phyloP scores from a whole-genome alignment of 164 flowering plant species.

The Santalum album region DNA sequence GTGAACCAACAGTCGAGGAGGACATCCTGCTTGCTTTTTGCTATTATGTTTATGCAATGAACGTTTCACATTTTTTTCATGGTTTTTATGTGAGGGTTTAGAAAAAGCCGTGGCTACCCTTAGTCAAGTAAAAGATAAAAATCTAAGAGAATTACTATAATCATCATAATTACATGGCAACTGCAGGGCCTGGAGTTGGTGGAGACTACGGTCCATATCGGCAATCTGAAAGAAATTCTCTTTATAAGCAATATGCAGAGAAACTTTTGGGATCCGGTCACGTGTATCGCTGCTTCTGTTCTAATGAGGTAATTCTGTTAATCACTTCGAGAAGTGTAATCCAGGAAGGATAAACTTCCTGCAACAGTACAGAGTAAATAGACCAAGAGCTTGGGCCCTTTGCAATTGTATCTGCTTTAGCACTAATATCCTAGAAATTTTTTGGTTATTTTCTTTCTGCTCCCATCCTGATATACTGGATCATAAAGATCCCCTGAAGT shows the following conservation, averaged over 20 bases:
- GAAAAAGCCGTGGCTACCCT: no score
- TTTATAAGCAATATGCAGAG: constrained; percentile 78
- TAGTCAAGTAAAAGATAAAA: no score
- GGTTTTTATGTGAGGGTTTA: no score
- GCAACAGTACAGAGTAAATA: not conserved
- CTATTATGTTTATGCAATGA: no score
- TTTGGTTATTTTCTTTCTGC: no score
- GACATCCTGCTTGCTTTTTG: no score
- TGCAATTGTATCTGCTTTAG: not conserved
- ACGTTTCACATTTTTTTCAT: no score
- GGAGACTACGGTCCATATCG: constrained; percentile 93
- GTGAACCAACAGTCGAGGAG: no score
- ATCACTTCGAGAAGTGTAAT: not conserved
- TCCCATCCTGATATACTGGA: no score
- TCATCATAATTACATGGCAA: not conserved
- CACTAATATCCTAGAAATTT: no score
- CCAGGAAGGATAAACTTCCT: not conserved
- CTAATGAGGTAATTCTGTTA: constrained; percentile 71
- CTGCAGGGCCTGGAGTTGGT: constrained; percentile 73
- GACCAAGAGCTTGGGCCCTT: not conserved
- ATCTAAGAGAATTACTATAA: no score
- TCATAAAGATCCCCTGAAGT: no score
- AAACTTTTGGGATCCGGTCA: constrained; percentile 70
- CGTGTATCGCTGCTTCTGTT: constrained; percentile 91
- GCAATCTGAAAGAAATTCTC: constrained; percentile 81